Evolutionary conservation across 2,329 filamentous ascomycete genomes (phyloP).

Genomic region (Calonectria ilicicola): DNA sequence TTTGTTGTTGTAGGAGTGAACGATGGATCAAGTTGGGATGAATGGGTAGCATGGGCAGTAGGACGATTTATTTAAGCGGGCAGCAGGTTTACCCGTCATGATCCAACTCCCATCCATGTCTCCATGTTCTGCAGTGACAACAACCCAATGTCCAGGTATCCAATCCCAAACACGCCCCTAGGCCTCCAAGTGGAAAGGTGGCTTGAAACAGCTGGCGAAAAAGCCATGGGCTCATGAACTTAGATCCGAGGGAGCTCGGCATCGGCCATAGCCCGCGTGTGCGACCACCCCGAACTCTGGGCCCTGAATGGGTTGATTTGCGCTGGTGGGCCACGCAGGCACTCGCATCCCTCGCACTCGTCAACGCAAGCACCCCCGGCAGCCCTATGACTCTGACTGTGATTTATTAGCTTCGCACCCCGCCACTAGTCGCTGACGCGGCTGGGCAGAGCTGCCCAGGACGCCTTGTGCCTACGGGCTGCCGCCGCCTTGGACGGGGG

Average conservation of each 20-base stretch:
- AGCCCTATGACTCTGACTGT: slow-evolving; percentile 19
- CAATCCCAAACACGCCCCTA: background rate
- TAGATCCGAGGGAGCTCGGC: slow-evolving; percentile 3
- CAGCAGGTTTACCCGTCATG: background rate
- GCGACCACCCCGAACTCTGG: background rate
- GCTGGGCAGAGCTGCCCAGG: slow-evolving; percentile 12
- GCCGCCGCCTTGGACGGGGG: background rate
- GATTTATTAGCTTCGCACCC: background rate
- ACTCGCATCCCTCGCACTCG: slow-evolving; percentile 23
- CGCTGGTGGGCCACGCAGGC: slow-evolving; percentile 7
- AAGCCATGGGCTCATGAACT: background rate
- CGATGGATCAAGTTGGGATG: background rate
- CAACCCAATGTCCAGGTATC: background rate
- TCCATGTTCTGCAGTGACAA: background rate
- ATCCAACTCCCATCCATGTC: background rate
- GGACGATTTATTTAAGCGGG: background rate
- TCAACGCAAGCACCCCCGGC: slow-evolving; percentile 1
- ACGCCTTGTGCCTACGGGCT: background rate
- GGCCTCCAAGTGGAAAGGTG: slow-evolving; percentile 8
- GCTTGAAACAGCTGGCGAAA: background rate
- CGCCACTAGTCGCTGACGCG: slow-evolving; percentile 31
- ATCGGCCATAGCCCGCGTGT: background rate
- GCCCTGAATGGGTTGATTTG: background rate
- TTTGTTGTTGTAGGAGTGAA: background rate
- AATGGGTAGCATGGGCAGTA: background rate